These are phyloP conservation scores for Przewalskia tangutica DNA, from an alignment of 257 asterid species.

Conservation along the genomic window DNA sequence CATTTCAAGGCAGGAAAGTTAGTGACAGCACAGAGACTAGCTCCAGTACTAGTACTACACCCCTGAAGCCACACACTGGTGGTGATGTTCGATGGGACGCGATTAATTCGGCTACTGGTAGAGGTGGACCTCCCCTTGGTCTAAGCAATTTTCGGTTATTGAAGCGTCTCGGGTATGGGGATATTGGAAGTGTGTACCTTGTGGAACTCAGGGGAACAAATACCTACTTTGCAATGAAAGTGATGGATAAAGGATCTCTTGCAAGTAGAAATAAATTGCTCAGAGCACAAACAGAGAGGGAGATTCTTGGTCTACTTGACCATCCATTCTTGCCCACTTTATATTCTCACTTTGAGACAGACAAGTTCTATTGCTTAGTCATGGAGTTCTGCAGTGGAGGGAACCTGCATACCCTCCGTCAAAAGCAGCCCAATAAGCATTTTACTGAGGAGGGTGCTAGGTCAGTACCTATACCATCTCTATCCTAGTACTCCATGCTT, in stretches of 20 bases:
- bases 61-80: constrained; percentile 80
- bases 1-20: not conserved
- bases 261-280: constrained; percentile 75
- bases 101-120: constrained; percentile 38
- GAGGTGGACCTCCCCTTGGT: constrained; percentile 55
- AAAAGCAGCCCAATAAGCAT: constrained; percentile 76
- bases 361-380: constrained; percentile 72
- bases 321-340: constrained; percentile 87
- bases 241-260: constrained; percentile 83
- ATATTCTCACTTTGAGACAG: constrained; percentile 79
- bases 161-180: constrained; percentile 88
- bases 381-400: constrained; percentile 98
- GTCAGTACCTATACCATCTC: constrained; percentile 11
- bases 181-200: constrained; percentile 88
- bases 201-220: constrained; percentile 65
- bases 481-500: not conserved
- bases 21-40: not conserved
- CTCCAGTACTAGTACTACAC: constrained; percentile 13
- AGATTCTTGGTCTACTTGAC: constrained; percentile 80
- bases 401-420: constrained; percentile 79
- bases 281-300: constrained; percentile 82
- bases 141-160: constrained; percentile 60
- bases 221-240: constrained; percentile 86
- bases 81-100: constrained; percentile 97
- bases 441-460: constrained; percentile 80